Percentiles rank a stretch among this genome's conserved stretches.
These are phyloP conservation scores for Chrysophaeum taylorii DNA, from an alignment of 352 stramenopile genomes.

Conservation along the genomic window DNA sequence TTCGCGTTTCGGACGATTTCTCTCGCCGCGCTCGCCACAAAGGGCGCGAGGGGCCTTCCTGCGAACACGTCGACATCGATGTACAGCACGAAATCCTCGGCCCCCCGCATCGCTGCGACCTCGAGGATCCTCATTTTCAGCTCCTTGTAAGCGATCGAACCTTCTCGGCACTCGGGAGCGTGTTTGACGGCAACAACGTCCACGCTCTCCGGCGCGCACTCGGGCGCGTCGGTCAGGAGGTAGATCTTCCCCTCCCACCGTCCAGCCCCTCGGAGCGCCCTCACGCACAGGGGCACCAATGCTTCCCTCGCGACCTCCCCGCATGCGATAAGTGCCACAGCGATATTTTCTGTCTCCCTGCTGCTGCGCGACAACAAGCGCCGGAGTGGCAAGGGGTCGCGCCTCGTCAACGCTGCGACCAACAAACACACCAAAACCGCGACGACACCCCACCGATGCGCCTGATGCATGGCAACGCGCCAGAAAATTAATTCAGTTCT, in stretches of 20 bases:
- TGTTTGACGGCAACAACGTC: background rate
- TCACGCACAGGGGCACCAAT: background rate
- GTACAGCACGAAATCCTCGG: background rate
- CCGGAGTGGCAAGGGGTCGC: no score
- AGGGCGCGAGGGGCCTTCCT: background rate
- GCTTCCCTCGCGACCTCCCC: background rate
- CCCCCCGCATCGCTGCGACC: background rate
- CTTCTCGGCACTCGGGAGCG: background rate
- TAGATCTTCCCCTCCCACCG: background rate
- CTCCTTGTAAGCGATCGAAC: background rate
- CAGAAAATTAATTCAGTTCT: no score
- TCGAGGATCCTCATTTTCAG: constrained; percentile 2
- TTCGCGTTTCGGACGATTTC: no score
- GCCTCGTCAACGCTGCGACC: no score
- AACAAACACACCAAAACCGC: no score
- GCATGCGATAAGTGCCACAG: background rate
- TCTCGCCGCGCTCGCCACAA: background rate
- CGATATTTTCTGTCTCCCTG: no score
- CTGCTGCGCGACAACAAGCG: no score
- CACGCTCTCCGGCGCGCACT: background rate
- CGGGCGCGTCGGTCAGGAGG: background rate
- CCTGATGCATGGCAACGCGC: no score
- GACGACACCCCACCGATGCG: no score
- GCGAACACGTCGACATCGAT: constrained; percentile 1
- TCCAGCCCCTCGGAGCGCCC: background rate